Conservation (phyloP, 2,329 filamentous ascomycete genomes). For the Zymoseptoria crescenta region DNA sequence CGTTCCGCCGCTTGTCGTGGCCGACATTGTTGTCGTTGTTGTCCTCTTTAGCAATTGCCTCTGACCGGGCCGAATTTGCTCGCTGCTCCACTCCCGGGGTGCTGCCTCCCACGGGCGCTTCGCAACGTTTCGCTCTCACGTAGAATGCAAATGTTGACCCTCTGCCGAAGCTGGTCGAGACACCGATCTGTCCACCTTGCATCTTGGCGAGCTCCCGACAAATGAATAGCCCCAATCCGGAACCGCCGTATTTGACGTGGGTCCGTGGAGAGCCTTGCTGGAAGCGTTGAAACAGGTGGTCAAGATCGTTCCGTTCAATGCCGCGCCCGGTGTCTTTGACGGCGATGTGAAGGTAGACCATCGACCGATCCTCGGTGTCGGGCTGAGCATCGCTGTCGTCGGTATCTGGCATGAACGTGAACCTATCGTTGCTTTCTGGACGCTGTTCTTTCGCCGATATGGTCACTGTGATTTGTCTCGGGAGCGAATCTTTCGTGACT, state of each 20-base stretch:
- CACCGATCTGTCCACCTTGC: constrained; percentile 62
- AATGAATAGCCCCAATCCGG: constrained; percentile 63
- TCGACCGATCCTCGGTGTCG: constrained; percentile 49
- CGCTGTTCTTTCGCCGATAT: constrained; percentile 6
- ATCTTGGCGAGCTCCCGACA: constrained; percentile 58
- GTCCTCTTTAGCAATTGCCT: constrained; percentile 38
- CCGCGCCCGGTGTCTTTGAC: constrained; percentile 65
- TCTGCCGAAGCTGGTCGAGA: constrained; percentile 48
- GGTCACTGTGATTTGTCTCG: constrained; percentile 29
- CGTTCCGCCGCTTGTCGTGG: neutral
- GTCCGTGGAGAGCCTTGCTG: constrained; percentile 64
- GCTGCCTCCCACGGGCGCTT: constrained; percentile 47
- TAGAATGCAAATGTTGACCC: constrained; percentile 63
- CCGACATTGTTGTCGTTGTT: neutral
- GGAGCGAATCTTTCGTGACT: constrained; percentile 19
- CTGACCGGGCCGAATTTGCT: constrained; percentile 62
- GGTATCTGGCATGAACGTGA: constrained; percentile 31
- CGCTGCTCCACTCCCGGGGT: constrained; percentile 45
- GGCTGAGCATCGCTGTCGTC: constrained; percentile 49
- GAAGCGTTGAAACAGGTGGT: constrained; percentile 66
- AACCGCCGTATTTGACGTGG: constrained; percentile 62
- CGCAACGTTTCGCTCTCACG: constrained; percentile 62
- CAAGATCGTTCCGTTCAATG: constrained; percentile 59
- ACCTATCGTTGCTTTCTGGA: neutral
- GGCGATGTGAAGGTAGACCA: constrained; percentile 57